Evolutionary conservation across 805 yeast species (phyloP).

Genomic region (Cephaloascus fragrans): DNA sequence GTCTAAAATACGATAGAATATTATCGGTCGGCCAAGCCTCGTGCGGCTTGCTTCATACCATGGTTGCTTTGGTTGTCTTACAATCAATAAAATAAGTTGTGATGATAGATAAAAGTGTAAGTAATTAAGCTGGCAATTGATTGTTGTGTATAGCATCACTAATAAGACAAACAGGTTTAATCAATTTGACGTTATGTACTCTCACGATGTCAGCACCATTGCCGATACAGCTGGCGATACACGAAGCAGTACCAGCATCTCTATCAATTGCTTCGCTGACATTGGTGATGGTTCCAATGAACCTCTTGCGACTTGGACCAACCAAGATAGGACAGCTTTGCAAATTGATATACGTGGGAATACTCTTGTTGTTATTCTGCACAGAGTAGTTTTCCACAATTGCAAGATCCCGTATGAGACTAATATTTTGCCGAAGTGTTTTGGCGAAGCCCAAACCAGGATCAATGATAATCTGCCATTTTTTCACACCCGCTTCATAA

Average conservation of each 20-base stretch:
- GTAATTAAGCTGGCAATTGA: too few relatives aligned
- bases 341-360: conserved; percentile 32
- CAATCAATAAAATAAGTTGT: too few relatives aligned
- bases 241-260: conserved; percentile 66
- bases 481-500: conserved; percentile 48
- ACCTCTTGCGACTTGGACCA: conserved; percentile 86
- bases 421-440: conserved; percentile 56
- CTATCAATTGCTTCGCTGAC: conserved; percentile 51
- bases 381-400: conserved; percentile 40
- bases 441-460: conserved; percentile 99
- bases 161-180: conserved; percentile 31
- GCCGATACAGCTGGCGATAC: conserved; percentile 63
- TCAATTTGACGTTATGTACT: conserved; percentile 73
- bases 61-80: too few relatives aligned
- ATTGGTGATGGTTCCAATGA: conserved; percentile 67
- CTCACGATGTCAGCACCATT: conserved; percentile 74
- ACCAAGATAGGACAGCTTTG: conserved; percentile 57
- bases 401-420: conserved; percentile 43
- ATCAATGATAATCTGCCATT: conserved; percentile 89
- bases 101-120: too few relatives aligned
- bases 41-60: too few relatives aligned
- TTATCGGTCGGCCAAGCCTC: too few relatives aligned
- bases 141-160: conserved; percentile 47
- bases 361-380: conserved; percentile 7
- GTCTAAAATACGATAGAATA: too few relatives aligned